Base-by-base conservation (phyloP, 257 asterid genomes). In the Agastache rugosa region DNA sequence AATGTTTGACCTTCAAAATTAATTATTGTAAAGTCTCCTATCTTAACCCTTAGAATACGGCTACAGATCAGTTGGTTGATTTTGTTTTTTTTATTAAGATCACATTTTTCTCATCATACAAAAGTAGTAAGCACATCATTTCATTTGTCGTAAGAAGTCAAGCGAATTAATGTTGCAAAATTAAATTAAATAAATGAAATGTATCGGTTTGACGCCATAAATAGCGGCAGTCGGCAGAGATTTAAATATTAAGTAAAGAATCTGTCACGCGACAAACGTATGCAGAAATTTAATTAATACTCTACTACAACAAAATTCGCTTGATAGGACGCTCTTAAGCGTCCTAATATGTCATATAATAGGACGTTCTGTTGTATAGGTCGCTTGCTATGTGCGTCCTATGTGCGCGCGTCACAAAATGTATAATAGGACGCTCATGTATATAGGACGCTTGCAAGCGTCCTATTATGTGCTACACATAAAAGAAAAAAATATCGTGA, bases 11-110 rank as follows among this genome's bases (percentile, higher is more conserved):
- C 44, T 60, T 2, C 44, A 20, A 16, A 29, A 29, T 60, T 6
- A 60, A 60, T 12, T 61, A 61, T 31, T 34, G 27, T 8, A 60
- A 16, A 60, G 15, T 29, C 6, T 31, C 44, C 17, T 29, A 16
- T 60, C 66, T 16, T 77, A 70, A 60, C 44, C 44, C 45, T 16
- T 31, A 83, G 83, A 83, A 76, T 54, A 73, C 74, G 90, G 81
- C 9, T 56, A 12, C 37, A 23, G 8, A 56, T 11, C 68, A 77
- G 41, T 62, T 63, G 62, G 79, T 69, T 65, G 10, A 55, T 67
- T 70, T 29, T 44, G 66, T 53, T 20, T 9, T 54, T 20, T 17
- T 11, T 20, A 19, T 8, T 8, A 19, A 7, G 1, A 44, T 11
- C 7, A 44, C 44, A 65, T 67, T 58, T 61, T 74, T 62, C 78